Evolutionary conservation across 2,329 filamentous ascomycete species (phyloP), one percentile per base, ranked within the genome.

Genomic region (Exophiala lecanii-corni): DNA sequence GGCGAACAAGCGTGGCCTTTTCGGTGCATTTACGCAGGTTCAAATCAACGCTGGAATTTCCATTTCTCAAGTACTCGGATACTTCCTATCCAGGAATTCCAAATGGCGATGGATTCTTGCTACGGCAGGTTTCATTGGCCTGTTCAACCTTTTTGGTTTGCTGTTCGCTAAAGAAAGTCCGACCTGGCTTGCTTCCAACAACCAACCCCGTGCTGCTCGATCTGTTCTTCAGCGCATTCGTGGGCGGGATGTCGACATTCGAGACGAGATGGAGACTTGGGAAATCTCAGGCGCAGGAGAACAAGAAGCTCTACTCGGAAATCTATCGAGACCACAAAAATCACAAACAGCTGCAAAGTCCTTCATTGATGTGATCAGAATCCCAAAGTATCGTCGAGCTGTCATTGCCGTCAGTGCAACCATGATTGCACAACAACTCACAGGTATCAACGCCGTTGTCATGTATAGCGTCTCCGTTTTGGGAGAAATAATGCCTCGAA

Each of bases 391-490:
- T 56, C 77, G 83, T 2, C 82, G 80, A 0, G 84, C 84, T 39
- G 81, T 94, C 41, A 73, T 92, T 49, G 88, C 89, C 3, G 86
- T 67, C 3, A 76, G 94, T 9, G 89, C 87, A 1, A 82, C 94
- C 55, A 96, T 97, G 89, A 75, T 89, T 45, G 84, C 86, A 1
- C 92, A 97, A 62, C 92, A 98, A 63, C 74, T 96, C 20, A 91
- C 86, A 44, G 91, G 88, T 33, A 53, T 96, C 26, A 91, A 86
- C 45, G 91, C 88, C 35, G 91, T 97, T 69, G 97, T 98, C 66
- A 96, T 98, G 89, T 97, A 98, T 66, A 94, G 89, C 2, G 91
- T 97, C 4, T 89, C 86, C 1, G 79, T 97, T 1, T 76, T 98
- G 12, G 80, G 84, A 28, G 81, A 81, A 49, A 76, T 97, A 2